phyloP scores from a whole-genome alignment of 768 basidiomycete species.

The Lactifluus piperatus region DNA sequence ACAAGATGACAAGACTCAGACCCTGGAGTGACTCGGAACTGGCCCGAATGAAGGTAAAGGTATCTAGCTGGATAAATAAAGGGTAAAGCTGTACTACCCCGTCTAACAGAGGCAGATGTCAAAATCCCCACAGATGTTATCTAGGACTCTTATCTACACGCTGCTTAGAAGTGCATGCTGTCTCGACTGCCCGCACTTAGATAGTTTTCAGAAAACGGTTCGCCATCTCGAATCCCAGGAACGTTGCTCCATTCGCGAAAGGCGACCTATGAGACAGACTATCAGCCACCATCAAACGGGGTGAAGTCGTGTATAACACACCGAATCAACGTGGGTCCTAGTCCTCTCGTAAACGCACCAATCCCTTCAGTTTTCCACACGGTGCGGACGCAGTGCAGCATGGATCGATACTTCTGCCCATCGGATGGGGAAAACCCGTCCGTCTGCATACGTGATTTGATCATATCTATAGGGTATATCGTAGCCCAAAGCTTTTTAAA shows the following conservation, averaged over 20 bases:
- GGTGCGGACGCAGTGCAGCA: constrained; percentile 73
- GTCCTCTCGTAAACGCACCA: constrained; percentile 83
- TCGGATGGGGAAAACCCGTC: constrained; percentile 73
- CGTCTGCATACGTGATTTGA: constrained; percentile 94
- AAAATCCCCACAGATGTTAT: not conserved
- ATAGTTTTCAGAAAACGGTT: constrained; percentile 51
- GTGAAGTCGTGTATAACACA: constrained; percentile 29
- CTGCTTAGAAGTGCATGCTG: not conserved
- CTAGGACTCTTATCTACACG: constrained; percentile 2
- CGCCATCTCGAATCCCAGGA: constrained; percentile 92
- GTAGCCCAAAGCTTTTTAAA: constrained; percentile 67
- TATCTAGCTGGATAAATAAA: not conserved
- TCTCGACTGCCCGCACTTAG: not conserved
- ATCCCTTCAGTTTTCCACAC: constrained; percentile 81
- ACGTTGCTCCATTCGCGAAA: constrained; percentile 95
- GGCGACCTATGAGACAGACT: constrained; percentile 52
- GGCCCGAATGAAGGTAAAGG: too few relatives aligned
- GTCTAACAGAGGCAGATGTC: not conserved
- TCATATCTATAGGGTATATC: constrained; percentile 94
- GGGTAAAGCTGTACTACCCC: not conserved
- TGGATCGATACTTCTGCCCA: constrained; percentile 75
- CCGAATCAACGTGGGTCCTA: constrained; percentile 88
- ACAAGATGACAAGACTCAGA: too few relatives aligned
- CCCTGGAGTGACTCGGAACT: too few relatives aligned
- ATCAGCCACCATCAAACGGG: constrained; percentile 6